A percentile compares a stretch with the other conserved stretches of the same genome.
Evolutionary conservation across 345 rosid genomes (phyloP).

Genomic region (Syzygium aromaticum): DNA sequence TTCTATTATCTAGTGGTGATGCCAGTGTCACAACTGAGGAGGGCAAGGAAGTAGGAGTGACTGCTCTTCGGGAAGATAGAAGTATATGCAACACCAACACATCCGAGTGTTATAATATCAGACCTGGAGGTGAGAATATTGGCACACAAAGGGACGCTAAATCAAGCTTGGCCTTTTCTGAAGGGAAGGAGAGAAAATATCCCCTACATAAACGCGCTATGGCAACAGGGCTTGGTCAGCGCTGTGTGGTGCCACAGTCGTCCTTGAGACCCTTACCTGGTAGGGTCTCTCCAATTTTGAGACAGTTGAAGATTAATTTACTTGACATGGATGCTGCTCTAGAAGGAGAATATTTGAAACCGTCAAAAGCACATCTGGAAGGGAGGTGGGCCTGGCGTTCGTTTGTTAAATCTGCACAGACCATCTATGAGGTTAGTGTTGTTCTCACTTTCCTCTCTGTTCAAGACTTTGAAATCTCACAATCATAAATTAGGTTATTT

Average conservation of each 20-base stretch:
- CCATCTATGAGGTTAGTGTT: conserved; percentile 68
- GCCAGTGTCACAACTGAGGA: conserved; percentile 21
- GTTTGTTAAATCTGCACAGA: conserved; percentile 69
- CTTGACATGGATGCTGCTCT: conserved; percentile 95
- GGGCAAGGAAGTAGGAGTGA: conserved; percentile 8
- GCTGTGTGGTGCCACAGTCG: conserved; percentile 70
- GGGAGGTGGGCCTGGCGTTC: conserved; percentile 81
- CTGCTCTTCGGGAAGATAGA: conserved; percentile 17
- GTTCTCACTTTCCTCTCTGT: not conserved
- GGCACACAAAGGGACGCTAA: conserved; percentile 16
- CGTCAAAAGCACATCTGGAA: conserved; percentile 47
- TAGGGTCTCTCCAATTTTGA: conserved; percentile 37
- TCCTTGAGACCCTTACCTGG: conserved; percentile 67
- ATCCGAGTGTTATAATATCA: not conserved
- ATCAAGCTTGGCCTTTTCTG: conserved; percentile 21
- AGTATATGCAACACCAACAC: conserved; percentile 10
- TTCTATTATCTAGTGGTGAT: conserved; percentile 20
- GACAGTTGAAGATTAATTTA: conserved; percentile 63
- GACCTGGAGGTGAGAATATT: conserved; percentile 17
- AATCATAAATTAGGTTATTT: not conserved
- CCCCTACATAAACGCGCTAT: conserved; percentile 8
- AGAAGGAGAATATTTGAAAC: conserved; percentile 63
- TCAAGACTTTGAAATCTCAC: not conserved
- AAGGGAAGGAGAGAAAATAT: conserved; percentile 33
- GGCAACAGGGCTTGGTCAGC: conserved; percentile 17